These are phyloP conservation scores for Purpureocillium takamizusanense DNA, from an alignment of 2,329 filamentous ascomycete genomes.

Conservation along the genomic window DNA sequence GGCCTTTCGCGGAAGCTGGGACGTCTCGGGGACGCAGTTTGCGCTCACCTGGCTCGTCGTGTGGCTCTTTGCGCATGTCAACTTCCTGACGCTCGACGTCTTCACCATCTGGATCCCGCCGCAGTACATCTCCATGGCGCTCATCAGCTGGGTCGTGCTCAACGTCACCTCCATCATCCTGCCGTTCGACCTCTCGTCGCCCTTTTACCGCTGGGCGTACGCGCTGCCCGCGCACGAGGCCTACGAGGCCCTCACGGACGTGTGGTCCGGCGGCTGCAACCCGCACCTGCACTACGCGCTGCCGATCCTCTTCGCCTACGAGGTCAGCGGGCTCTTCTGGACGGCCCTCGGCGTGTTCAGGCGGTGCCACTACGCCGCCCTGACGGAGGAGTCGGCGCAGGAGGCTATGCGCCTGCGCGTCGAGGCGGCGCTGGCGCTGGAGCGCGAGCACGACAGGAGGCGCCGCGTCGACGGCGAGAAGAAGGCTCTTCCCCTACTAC, in stretches of 20 bases:
- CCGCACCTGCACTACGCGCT: slow-evolving; percentile 10
- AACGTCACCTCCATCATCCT: slow-evolving; percentile 11
- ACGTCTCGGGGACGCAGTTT: slow-evolving; percentile 7
- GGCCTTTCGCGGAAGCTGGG: slow-evolving; percentile 9
- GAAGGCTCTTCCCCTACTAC: not conserved
- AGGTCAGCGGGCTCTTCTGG: slow-evolving; percentile 6
- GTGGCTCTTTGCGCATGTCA: slow-evolving; percentile 12
- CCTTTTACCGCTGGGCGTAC: slow-evolving; percentile 10
- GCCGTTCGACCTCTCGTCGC: slow-evolving; percentile 9
- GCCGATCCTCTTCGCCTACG: slow-evolving; percentile 12
- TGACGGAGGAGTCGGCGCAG: slow-evolving; percentile 7
- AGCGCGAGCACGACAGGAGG: slow-evolving; percentile 1
- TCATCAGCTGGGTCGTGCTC: slow-evolving; percentile 10
- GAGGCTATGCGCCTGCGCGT: slow-evolving; percentile 7
- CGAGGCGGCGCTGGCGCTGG: slow-evolving; percentile 4
- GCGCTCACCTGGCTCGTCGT: slow-evolving; percentile 10
- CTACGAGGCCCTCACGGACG: slow-evolving; percentile 10
- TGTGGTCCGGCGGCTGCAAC: slow-evolving; percentile 12
- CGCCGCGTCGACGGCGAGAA: not conserved
- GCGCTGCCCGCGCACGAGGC: slow-evolving; percentile 9
- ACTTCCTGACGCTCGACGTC: slow-evolving; percentile 12
- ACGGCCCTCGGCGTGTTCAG: slow-evolving; percentile 8
- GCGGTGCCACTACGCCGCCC: slow-evolving; percentile 7
- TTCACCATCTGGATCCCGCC: slow-evolving; percentile 14
- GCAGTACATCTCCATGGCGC: slow-evolving; percentile 11